Evolutionary conservation across 2,329 filamentous ascomycete genomes (phyloP), one percentile per base, ranked within the genome.

Genomic region (Colletotrichum cuscutae): DNA sequence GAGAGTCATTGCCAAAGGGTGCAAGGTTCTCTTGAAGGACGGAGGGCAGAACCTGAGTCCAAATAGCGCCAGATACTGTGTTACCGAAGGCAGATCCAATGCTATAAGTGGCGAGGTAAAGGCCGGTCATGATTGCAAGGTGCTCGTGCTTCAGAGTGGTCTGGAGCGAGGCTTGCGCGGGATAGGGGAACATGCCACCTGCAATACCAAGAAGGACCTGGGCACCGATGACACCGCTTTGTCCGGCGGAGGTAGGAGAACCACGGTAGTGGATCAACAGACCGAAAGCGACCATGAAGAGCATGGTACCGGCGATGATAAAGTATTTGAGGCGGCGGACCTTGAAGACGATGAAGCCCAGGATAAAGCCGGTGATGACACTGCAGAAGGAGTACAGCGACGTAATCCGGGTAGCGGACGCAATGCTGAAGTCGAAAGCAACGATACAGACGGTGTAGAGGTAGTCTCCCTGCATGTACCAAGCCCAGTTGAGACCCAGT

Each of bases 241-340:
- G 83, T 72, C 82, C 84, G 11, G 83, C 79, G 12, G 42, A 49
- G 19, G 42, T 49, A 11, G 83, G 77, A 6, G 86, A 85, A 46
- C 90, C 90, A n/a, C 91, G 89, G 83, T 85, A 93, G 75, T 86
- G 84, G 77, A 92, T 92, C 22, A 93, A 83, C 1, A 93, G 84
- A 11, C 90, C 91, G 74, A 92, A 92, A 1, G 90, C 90, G n/a
- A 91, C 88, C 77, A 90, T 84, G 82, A 90, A 92, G 2, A 92
- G 83, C 9, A 83, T 80, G 1, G 89, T 91, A 42, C 91, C 91
- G 32, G 82, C 81, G 52, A 92, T 80, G 77, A 92, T 91, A 79
- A 93, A 91, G n/a, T 84, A 79, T 77, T 93, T 93, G 77, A 92
- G 86, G 28, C 87, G 88, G 65, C 89, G 87, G 28, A 91, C 84